A percentile compares a stretch with the other conserved stretches of the same genome.
Evolutionary conservation across 176 grass and related monocot species (phyloP).

Genomic region (Triticum turgidum): DNA sequence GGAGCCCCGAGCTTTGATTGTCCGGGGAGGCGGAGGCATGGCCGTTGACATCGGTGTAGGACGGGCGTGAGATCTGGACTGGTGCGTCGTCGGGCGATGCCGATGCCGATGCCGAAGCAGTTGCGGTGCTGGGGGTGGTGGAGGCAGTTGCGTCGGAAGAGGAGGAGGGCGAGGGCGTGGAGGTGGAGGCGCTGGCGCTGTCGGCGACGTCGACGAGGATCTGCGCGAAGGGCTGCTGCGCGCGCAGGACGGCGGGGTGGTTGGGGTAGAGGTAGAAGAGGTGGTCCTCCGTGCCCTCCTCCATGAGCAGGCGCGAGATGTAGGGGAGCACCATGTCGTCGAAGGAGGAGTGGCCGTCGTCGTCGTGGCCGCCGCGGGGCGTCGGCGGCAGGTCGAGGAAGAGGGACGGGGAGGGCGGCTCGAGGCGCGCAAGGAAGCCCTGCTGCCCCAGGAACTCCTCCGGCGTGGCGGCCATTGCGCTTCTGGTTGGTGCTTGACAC

Average conservation of each 20-base stretch:
- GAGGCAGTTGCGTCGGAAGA: neutral
- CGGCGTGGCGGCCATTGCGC: slow-evolving; percentile 7
- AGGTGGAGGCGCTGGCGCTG: neutral
- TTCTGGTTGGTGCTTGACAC: neutral
- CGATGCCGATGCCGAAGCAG: neutral
- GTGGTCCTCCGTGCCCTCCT: slow-evolving; percentile 29
- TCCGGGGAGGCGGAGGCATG: neutral
- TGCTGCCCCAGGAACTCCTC: neutral
- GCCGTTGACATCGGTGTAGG: neutral
- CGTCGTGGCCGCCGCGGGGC: neutral
- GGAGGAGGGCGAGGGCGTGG: neutral
- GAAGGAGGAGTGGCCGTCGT: neutral
- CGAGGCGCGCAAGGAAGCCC: neutral
- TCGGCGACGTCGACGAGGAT: slow-evolving; percentile 14
- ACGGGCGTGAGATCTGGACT: neutral
- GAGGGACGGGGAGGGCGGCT: slow-evolving; percentile 29
- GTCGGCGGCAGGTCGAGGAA: slow-evolving; percentile 36
- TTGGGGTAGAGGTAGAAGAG: slow-evolving; percentile 35
- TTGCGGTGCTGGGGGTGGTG: neutral
- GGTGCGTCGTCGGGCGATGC: neutral
- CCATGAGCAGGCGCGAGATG: slow-evolving; percentile 40
- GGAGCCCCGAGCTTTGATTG: neutral
- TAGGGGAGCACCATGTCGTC: slow-evolving; percentile 35
- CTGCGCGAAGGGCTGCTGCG: slow-evolving; percentile 35
- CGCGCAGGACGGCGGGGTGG: slow-evolving; percentile 29